Base-by-base conservation (phyloP, 208 protist genomes). In the Trypanosoma scelopori region DNA sequence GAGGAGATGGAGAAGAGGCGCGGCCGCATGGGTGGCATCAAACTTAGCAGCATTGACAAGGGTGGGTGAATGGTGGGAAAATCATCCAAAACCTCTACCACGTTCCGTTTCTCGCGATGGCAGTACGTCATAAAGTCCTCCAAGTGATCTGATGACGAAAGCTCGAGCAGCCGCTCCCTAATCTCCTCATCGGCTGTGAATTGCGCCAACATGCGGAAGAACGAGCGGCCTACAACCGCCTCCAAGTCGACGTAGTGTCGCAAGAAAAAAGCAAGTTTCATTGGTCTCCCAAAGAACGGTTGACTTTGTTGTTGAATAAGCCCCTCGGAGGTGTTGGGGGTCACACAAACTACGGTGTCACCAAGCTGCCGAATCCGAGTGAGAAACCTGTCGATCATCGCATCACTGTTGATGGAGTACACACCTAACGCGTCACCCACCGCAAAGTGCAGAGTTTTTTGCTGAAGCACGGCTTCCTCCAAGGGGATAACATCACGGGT, bases 41-140 rank as follows among this genome's bases (percentile, higher is more conserved):
- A 88, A 56, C 74, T 85, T 3, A 96, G 74, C 15, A 96, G 42
- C 25, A 77, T 18, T 22, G 71, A 78, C 46, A 96, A 78, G 23
- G 81, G 74, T 7, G 81, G 82, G 7, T 64, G 73, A 46, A 92
- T 55, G 7, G 51, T 41, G 13, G 65, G 39, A 63, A 93, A 96
- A 75, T 96, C 91, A 46, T 75, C 69, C 28, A 96, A 73, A n/a
- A 96, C 87, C 72, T 96, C 91, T 30, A 84, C 82, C 16, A 91
- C 66, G 69, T 92, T 96, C 37, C 91, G 81, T 71, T 96, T 96
- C 71, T 96, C 91, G 23, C 87, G 82, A 65, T 94, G 74, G 22
- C 78, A 76, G 65, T 96, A 96, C 32, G 70, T 63, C 37, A 94
- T 76, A 63, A 88, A 96, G 27, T 90, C 87, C 65, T 83, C 78